phyloP scores from a whole-genome alignment of 2,329 filamentous ascomycete species.

The Aspergillus calidoustus region DNA sequence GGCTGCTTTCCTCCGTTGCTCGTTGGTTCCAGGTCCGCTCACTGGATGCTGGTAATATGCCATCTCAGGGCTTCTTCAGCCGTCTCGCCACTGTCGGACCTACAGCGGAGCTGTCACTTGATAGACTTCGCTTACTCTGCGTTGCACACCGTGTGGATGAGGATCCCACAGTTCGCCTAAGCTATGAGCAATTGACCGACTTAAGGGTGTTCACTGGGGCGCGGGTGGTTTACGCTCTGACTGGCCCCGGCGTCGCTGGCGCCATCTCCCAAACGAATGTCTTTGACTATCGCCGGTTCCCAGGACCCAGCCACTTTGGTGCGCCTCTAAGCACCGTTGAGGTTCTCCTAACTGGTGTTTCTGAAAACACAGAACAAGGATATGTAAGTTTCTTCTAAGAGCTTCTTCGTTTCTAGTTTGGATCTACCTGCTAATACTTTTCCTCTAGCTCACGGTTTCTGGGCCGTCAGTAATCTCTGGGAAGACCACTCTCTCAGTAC shows the following conservation, averaged over 20 bases:
- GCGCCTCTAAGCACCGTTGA: conserved; percentile 80
- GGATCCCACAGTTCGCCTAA: conserved; percentile 65
- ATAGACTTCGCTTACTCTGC: conserved; percentile 80
- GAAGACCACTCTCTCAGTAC: conserved; percentile 66
- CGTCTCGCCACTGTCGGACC: conserved; percentile 42
- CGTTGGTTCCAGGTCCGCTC: conserved; percentile 74
- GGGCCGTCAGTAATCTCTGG: conserved; percentile 75
- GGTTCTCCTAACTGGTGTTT: conserved; percentile 62
- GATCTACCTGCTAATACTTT: conserved; percentile 21
- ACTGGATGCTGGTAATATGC: conserved; percentile 76
- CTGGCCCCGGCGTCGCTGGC: conserved; percentile 81
- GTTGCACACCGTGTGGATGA: conserved; percentile 73
- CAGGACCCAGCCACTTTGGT: conserved; percentile 72
- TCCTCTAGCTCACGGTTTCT: conserved; percentile 66
- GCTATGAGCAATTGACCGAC: conserved; percentile 73
- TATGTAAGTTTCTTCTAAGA: conserved; percentile 56
- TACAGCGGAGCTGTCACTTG: conserved; percentile 50
- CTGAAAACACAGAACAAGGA: conserved; percentile 53
- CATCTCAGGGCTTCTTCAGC: conserved; percentile 66
- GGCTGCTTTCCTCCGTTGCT: conserved; percentile 67
- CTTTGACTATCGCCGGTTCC: conserved; percentile 75
- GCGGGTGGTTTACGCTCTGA: conserved; percentile 82
- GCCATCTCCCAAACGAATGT: conserved; percentile 85
- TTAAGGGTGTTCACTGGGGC: conserved; percentile 80
- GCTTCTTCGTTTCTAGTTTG: neutral